Percentiles rank a stretch among this genome's conserved stretches.
phyloP scores from a whole-genome alignment of 108 stramenopile genomes.

The Pseudonitzschia delicatissima region DNA sequence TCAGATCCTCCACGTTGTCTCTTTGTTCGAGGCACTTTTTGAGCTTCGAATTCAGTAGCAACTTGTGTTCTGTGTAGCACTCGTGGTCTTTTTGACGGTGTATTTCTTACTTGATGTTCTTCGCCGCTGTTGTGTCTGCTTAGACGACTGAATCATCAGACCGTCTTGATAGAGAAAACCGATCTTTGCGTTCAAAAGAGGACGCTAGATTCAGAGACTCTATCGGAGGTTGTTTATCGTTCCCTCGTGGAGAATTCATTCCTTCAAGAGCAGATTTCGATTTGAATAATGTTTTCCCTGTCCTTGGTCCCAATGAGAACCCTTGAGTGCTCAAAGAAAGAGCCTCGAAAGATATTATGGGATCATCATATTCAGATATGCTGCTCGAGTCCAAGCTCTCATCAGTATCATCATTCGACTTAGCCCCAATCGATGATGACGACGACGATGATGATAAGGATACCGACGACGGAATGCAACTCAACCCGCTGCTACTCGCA shows the following conservation, averaged over 20 bases:
- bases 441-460: background rate
- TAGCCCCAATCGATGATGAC: background rate
- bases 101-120: background rate
- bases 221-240: no score
- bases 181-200: no score
- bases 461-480: background rate
- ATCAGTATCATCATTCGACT: background rate
- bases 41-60: no score
- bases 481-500: background rate
- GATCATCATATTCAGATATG: conserved; percentile 2
- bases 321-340: conserved; percentile 6
- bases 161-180: no score
- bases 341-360: conserved; percentile 9
- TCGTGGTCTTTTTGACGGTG: background rate
- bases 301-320: no score
- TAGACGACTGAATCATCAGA: background rate
- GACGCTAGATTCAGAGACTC: no score
- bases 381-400: background rate
- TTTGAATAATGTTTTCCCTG: background rate
- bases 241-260: no score
- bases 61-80: no score
- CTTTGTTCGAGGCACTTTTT: background rate
- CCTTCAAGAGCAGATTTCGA: no score
- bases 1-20: conserved; percentile 20
- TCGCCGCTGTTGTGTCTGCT: background rate